phyloP scores from a whole-genome alignment of 495 filamentous ascomycete species.

The Geopyxis carbonaria region DNA sequence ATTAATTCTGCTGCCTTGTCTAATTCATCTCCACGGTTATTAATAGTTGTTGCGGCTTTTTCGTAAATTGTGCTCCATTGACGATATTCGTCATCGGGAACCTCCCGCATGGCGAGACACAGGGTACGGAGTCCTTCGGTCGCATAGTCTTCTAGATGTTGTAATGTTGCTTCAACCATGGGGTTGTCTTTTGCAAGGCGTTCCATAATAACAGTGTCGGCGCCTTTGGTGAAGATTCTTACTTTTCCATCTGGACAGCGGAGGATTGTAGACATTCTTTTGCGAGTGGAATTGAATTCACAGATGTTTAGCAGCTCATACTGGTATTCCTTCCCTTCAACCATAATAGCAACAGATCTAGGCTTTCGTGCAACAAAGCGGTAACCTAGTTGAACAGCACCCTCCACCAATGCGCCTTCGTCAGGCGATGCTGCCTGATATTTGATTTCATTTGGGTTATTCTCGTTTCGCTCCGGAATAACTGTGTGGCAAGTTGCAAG shows the following conservation, averaged over 20 bases:
- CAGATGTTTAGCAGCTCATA: constrained; percentile 91
- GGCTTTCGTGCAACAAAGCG: constrained; percentile 81
- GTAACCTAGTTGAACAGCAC: constrained; percentile 72
- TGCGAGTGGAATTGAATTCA: constrained; percentile 96
- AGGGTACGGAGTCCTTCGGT: constrained; percentile 90
- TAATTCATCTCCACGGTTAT: constrained; percentile 81
- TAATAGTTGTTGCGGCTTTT: constrained; percentile 75
- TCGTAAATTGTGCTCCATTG: constrained; percentile 82
- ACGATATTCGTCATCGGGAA: constrained; percentile 77
- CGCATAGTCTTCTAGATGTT: constrained; percentile 95
- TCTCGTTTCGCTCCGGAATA: constrained; percentile 71
- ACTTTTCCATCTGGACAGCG: constrained; percentile 93
- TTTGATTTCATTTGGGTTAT: constrained; percentile 65
- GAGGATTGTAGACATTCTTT: constrained; percentile 95
- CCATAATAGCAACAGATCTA: constrained; percentile 60
- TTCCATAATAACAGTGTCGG: constrained; percentile 93
- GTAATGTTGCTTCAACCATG: constrained; percentile 67
- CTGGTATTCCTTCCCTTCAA: constrained; percentile 51
- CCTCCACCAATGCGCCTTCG: constrained; percentile 89
- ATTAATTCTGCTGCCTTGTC: constrained; percentile 96
- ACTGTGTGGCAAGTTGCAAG: constrained; percentile 92
- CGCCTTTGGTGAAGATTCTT: constrained; percentile 85
- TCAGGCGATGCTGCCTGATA: constrained; percentile 97
- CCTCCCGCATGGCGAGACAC: constrained; percentile 86
- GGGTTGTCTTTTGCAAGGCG: constrained; percentile 60